A percentile compares a stretch with the other conserved stretches of the same genome.
These are phyloP conservation scores for Corylus americana DNA, from an alignment of 306 rosid species.

Conservation along the genomic window DNA sequence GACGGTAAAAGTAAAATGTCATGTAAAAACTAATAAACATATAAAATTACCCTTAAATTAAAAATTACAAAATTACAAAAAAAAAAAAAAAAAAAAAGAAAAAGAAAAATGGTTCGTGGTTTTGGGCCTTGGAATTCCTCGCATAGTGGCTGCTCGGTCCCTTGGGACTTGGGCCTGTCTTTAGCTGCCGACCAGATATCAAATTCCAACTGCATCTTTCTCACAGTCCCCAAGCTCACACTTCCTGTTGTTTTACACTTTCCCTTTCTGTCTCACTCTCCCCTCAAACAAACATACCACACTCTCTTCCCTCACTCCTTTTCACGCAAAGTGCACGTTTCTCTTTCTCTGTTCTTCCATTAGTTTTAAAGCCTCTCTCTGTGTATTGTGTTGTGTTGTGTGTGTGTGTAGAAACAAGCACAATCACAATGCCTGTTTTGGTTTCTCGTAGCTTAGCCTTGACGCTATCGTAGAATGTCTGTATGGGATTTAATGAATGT, in stretches of 20 bases:
- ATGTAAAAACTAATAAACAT: no score
- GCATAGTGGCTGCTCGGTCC: background rate
- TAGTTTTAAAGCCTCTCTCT: background rate
- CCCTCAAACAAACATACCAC: background rate
- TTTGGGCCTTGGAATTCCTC: background rate
- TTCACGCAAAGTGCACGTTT: constrained; percentile 38
- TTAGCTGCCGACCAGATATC: background rate
- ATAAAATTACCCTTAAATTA: no score
- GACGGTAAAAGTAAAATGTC: no score
- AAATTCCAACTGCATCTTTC: constrained; percentile 1
- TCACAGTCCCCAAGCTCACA: constrained; percentile 1
- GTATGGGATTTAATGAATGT: constrained; percentile 10
- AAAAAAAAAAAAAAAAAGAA: no score
- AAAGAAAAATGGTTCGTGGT: background rate
- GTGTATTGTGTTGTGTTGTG: background rate
- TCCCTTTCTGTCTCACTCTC: constrained; percentile 2
- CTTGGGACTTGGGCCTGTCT: background rate
- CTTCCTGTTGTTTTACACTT: constrained; percentile 19
- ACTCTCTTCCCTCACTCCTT: constrained; percentile 24
- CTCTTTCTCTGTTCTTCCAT: background rate
- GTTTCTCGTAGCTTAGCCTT: background rate
- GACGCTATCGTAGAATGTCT: background rate
- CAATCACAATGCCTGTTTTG: constrained; percentile 14
- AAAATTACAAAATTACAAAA: no score
- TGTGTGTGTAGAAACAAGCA: background rate